Base-by-base conservation (phyloP, 2,329 filamentous ascomycete genomes). In the Cercospora berteroae region DNA sequence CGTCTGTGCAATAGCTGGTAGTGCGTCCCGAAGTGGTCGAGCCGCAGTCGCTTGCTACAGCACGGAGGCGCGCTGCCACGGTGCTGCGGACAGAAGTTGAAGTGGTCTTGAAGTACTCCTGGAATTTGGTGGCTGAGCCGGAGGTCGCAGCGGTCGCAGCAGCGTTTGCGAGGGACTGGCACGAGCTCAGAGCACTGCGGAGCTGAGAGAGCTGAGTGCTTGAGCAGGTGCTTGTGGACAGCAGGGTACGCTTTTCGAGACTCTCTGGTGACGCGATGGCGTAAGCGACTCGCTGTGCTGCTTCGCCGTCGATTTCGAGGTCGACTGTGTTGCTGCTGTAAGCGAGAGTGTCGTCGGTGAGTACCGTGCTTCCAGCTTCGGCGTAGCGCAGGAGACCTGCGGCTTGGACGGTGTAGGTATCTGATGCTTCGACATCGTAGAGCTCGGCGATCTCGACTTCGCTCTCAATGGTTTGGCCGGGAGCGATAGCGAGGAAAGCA, bases 291-390 rank as follows among this genome's bases (percentile, higher is more conserved):
- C 82, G 80, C 56, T 82, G 81, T 9, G 89, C 88, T 59, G 83
- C 76, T 10, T 78, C 79, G 18, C 85, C 87, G 69, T 90, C 83
- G 50, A 91, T 81, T 4, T 82, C 78, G 67, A 89, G 80, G 60
- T 81, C 81, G 58, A 90, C 77, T 13, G 81, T 80, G 79, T 90
- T 90, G 74, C 85, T 88, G 63, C 82, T 79, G 79, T 85, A 90
- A 9, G 83, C 76, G 3, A 90, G 76, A 60, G 82, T 83, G 12
- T 72, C 68, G 57, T 85, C 87, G 13, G 83, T 77, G 39, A 91
- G 82, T 56, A 83, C 79, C 60, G 82, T 87, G 23, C 81, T 83
- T 72, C 83, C 80, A 55, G 79, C 80, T 29, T 82, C 80, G 33
- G 88, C 85, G 65, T 84, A 85, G 9, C 86, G 84, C 42, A 90